A percentile compares a stretch with the other conserved stretches of the same genome.
phyloP scores from a whole-genome alignment of 495 filamentous ascomycete genomes.

The Penicillium riverlandense region DNA sequence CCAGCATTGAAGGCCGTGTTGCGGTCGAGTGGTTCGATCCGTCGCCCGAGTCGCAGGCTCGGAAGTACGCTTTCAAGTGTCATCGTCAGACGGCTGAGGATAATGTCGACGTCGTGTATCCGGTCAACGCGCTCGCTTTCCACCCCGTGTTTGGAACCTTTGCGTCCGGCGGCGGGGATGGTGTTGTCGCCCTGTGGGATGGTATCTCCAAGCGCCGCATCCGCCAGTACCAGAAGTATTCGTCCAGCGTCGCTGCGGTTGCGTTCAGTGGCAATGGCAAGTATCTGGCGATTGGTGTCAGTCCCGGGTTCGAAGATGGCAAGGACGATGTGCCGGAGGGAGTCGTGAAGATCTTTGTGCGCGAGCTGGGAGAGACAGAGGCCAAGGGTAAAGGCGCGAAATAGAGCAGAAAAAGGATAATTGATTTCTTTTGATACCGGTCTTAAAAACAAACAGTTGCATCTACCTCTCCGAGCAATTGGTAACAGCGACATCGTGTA shows the following conservation, averaged over 20 bases:
- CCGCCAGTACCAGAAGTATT: conserved; percentile 78
- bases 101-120: conserved; percentile 82
- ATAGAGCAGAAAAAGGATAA: conserved; percentile 19
- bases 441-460: neutral
- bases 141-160: conserved; percentile 90
- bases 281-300: conserved; percentile 75
- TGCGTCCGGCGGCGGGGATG: conserved; percentile 87
- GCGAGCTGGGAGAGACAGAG: conserved; percentile 79
- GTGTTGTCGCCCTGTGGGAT: conserved; percentile 94
- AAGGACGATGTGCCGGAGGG: conserved; percentile 68
- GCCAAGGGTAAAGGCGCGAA: conserved; percentile 78
- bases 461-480: too few relatives aligned
- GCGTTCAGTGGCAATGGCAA: conserved; percentile 73
- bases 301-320: conserved; percentile 89
- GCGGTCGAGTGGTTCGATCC: conserved; percentile 98
- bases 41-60: conserved; percentile 68
- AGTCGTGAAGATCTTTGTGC: conserved; percentile 65
- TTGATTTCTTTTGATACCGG: conserved; percentile 12
- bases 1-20: conserved; percentile 85
- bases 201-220: conserved; percentile 86
- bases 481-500: too few relatives aligned
- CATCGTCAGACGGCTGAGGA: conserved; percentile 65
- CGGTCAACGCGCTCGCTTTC: conserved; percentile 89
- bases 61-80: conserved; percentile 98
- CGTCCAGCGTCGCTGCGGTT: conserved; percentile 68